Evolutionary conservation across 2,329 filamentous ascomycete genomes (phyloP).

Genomic region (Ascochyta rabiei): DNA sequence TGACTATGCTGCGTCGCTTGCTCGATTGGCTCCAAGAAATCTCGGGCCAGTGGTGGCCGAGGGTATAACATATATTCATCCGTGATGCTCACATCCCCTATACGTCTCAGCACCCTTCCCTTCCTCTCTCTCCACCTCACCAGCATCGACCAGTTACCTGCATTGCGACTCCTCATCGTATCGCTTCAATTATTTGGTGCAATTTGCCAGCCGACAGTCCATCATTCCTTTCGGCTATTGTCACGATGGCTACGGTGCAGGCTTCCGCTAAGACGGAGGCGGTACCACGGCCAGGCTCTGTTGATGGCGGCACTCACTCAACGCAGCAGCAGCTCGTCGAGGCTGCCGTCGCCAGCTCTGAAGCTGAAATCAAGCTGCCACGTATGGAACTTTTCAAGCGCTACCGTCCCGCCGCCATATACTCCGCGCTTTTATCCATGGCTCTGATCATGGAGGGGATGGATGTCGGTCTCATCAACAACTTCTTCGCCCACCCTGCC

Average conservation of each 20-base stretch:
- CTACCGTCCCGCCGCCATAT: conserved; percentile 64
- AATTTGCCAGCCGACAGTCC: too few species aligned
- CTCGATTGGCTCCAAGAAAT: conserved; percentile 13
- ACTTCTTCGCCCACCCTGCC: conserved; percentile 64
- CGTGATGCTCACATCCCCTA: conserved; percentile 7
- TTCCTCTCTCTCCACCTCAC: neutral
- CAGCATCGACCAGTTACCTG: too few species aligned
- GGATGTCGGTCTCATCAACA: conserved; percentile 77
- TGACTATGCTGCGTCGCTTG: conserved; percentile 9
- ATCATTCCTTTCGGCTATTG: neutral
- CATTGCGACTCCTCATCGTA: too few species aligned
- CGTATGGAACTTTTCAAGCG: conserved; percentile 22
- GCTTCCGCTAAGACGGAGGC: conserved; percentile 11
- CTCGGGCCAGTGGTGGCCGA: conserved; percentile 18
- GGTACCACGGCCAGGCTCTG: conserved; percentile 8
- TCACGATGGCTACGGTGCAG: conserved; percentile 19
- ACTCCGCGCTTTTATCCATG: conserved; percentile 80
- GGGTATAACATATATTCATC: conserved; percentile 10
- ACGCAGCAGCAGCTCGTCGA: conserved; percentile 25
- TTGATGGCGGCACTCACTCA: conserved; percentile 9
- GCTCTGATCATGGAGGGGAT: conserved; percentile 89
- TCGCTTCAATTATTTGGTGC: too few species aligned
- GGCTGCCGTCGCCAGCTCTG: conserved; percentile 15
- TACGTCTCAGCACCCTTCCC: neutral
- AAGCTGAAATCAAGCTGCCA: conserved; percentile 17